These are phyloP conservation scores for Anthracocystis setariae DNA, from an alignment of 1,284 basidiomycete genomes.

Conservation along the genomic window DNA sequence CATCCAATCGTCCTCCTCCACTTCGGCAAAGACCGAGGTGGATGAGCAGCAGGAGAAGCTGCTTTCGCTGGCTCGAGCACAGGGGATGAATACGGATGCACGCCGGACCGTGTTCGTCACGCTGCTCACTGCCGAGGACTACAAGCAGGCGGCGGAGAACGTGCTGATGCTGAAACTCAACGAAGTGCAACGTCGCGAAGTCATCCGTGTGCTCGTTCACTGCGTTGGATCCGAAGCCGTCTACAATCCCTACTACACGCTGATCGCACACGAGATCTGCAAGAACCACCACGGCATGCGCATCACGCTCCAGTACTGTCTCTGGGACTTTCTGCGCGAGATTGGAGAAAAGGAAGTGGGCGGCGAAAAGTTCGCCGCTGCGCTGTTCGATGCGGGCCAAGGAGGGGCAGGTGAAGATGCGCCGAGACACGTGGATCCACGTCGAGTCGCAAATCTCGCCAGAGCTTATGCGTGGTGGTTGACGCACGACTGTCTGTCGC, in stretches of 20 bases:
- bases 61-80: conserved; percentile 82
- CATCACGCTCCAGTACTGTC: conserved; percentile 91
- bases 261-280: conserved; percentile 73
- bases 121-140: conserved; percentile 84
- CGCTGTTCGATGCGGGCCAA: conserved; percentile 65
- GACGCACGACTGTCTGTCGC: conserved; percentile 76
- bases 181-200: conserved; percentile 92
- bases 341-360: conserved; percentile 86
- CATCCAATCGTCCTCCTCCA: conserved; percentile 22
- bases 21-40: conserved; percentile 63
- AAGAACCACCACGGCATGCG: conserved; percentile 74
- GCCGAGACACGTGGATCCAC: conserved; percentile 17
- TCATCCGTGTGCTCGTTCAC: conserved; percentile 88
- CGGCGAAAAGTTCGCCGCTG: conserved; percentile 78
- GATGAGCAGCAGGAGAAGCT: conserved; percentile 73
- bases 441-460: conserved; percentile 77
- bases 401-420: conserved; percentile 35
- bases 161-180: conserved; percentile 83
- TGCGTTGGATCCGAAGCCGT: conserved; percentile 76
- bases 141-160: conserved; percentile 88
- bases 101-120: conserved; percentile 89
- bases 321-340: conserved; percentile 96
- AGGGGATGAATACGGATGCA: conserved; percentile 99
- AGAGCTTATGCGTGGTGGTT: conserved; percentile 85
- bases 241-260: conserved; percentile 96